Conservation (phyloP, 2,329 filamentous ascomycete genomes). For the Neocucurbitaria cava region DNA sequence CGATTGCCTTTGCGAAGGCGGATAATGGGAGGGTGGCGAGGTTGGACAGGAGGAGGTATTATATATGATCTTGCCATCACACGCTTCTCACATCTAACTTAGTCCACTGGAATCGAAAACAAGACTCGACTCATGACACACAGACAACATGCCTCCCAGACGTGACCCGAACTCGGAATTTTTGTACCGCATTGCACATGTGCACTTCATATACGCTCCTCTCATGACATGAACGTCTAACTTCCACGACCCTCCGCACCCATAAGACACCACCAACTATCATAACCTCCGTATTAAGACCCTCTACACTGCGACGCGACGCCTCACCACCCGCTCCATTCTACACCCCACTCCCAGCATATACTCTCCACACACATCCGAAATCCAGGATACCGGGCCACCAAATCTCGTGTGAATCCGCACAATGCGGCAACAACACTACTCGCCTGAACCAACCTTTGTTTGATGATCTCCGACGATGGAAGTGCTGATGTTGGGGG, state of each 20-base stretch:
- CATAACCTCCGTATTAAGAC: neutral
- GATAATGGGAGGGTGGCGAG: constrained; percentile 24
- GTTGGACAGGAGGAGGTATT: constrained; percentile 29
- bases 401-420: neutral
- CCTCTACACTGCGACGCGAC: neutral
- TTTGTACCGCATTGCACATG: neutral
- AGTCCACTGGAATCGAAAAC: neutral
- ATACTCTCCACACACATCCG: neutral
- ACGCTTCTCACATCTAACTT: neutral
- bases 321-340: neutral
- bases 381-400: constrained; percentile 7
- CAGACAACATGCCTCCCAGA: neutral
- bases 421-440: neutral
- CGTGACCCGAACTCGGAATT: neutral
- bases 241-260: neutral
- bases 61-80: constrained; percentile 18
- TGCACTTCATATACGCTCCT: neutral
- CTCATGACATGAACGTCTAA: neutral
- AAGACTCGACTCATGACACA: neutral
- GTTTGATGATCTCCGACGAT: no score
- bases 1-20: constrained; percentile 34
- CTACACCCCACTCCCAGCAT: neutral
- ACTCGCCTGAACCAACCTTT: neutral
- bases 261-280: neutral
- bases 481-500: no score